Evolutionary conservation across 805 yeast genomes (phyloP), one percentile per base, ranked within the genome.

Genomic region (Suhomyces sp.): DNA sequence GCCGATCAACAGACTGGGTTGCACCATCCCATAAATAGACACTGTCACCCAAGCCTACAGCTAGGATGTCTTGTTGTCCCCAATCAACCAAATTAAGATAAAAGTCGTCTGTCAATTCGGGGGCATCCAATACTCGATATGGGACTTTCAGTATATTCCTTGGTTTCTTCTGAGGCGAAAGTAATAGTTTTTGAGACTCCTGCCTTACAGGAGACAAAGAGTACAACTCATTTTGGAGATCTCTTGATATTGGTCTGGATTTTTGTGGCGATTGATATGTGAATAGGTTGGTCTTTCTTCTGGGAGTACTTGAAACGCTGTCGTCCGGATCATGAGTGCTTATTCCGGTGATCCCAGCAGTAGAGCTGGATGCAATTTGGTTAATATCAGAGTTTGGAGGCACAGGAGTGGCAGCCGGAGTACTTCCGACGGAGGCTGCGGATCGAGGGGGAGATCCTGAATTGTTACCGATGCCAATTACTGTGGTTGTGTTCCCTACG

Each of bases 41-140:
- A 45, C 88, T 80, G 46, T 89, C 84, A 0, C 94, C 96, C 43
- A 94, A 74, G 0, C 97, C 98, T 6, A 94, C 98, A 1, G 93
- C 97, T 40, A 94, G 72, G 31, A 88, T 73, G 67, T 93, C 96
- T 52, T 86, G 89, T 22, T 89, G 81, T 0, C 97, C 96, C 99
- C 99, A 93, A 65, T 94, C 98, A 1, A 94, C 87, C 51, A 94
- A 76, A 61, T 94, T 94, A 47, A 91, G 77, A 65, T 93, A 93
- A 64, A 92, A 93, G 65, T 93, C 98, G 66, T 94, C 98, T 5
- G 90, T 90, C 20, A 94, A 74, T 46, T 90, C 96, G 0, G 98
- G 99, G 0, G 99, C 99, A 71, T 93, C 99, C 43, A 93, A 78
- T 4, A 93, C 97, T 51, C 97, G 78, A 63, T 87, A 91, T 0